Evolutionary conservation across 2,329 filamentous ascomycete species (phyloP), one percentile per base, ranked within the genome.

Genomic region (Colletotrichum chrysophilum): DNA sequence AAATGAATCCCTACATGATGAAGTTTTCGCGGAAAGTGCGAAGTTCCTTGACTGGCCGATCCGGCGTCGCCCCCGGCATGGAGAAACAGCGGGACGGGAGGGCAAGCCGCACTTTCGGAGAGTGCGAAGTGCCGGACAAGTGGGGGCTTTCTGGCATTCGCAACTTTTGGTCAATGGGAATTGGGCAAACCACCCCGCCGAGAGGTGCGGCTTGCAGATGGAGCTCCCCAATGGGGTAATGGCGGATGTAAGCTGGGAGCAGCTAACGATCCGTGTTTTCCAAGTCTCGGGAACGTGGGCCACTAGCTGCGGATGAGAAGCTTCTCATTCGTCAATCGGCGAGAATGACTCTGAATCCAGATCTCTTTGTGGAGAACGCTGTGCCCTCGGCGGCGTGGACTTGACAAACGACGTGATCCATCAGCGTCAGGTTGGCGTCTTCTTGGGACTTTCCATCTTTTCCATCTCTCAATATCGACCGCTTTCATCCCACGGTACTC

Each of bases 101-200:
- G 21, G 13, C 24, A 16, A n/a, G 9, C 52, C 72, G 67, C 72
- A 74, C 60, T 71, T 74, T 74, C 67, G 72, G 69, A 72, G 8
- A 64, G 61, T 72, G 68, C 72, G 69, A 75, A 72, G 30, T 30
- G 21, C 72, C 72, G 69, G 32, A 32, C 4, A 13, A 28, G 14
- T 34, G 30, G 48, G 26, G 12, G 1, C 18, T 16, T 66, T n/a
- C 1, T 36, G 26, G 14, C 65, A 69, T 24, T 56, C 28, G 12
- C 58, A 43, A 8, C 30, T 24, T 8, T 18, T 4, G 26, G 1
- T 38, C 28, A 52, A 52, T 52, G 10, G 43, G 10, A 52, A 52
- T 52, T 0, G 43, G 7, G 43, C 43, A 52, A 52, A 24, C n/a
- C n/a, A 30, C 12, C 26, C 28, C 56, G 38, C 56, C 66, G 52